phyloP scores from a whole-genome alignment of 2,329 filamentous ascomycete species.

The Sclerotinia spermophila region DNA sequence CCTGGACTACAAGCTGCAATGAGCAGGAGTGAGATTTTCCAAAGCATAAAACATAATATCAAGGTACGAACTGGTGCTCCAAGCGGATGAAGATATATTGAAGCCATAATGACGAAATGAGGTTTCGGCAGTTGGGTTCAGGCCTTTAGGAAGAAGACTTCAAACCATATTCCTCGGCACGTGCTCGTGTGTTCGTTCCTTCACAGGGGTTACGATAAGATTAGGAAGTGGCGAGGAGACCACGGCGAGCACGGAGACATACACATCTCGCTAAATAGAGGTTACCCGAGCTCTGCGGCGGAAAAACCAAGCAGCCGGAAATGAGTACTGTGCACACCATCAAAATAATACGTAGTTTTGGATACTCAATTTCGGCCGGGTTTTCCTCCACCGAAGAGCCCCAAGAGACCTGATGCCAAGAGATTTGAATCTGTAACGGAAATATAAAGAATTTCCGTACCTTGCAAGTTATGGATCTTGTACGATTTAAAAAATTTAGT shows the following conservation, averaged over 20 bases:
- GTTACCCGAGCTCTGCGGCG: no score
- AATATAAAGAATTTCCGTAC: neutral
- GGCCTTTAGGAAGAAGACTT: conserved; percentile 16
- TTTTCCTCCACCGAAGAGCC: no score
- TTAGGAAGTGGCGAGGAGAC: conserved; percentile 13
- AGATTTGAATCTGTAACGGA: neutral
- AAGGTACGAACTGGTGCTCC: conserved; percentile 29
- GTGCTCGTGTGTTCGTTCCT: neutral
- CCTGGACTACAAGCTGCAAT: conserved; percentile 56
- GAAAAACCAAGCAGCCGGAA: no score
- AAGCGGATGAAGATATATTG: conserved; percentile 14
- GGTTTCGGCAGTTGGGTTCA: conserved; percentile 15
- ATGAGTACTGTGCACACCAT: no score
- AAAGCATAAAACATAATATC: conserved; percentile 50
- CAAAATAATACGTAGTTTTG: no score
- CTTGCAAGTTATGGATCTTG: conserved; percentile 5
- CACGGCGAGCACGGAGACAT: no score
- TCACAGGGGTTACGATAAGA: conserved; percentile 13
- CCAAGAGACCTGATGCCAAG: neutral
- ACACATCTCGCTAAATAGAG: neutral
- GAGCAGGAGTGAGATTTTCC: conserved; percentile 65
- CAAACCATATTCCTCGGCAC: conserved; percentile 8
- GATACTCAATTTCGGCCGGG: no score
- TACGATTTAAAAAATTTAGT: neutral
- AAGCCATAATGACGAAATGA: conserved; percentile 8